Evolutionary conservation across 2,329 filamentous ascomycete species (phyloP), one percentile per base, ranked within the genome.

Genomic region (Dactylonectria estremocensis): DNA sequence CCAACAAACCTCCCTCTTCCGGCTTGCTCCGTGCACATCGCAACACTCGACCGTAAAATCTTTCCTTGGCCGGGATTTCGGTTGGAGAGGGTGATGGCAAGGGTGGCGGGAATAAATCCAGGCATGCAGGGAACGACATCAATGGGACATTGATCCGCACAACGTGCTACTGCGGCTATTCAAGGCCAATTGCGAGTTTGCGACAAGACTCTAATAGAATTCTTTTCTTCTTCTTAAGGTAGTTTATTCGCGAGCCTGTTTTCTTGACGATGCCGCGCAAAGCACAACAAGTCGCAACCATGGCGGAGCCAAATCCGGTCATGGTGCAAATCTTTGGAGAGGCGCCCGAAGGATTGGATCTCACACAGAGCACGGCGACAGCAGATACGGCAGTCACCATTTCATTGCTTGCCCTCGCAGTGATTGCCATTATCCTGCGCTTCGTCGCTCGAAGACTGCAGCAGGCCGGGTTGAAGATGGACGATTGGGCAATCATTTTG

Each of bases 401-500:
- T 24, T 18, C 55, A 1, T 31, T 69, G 5, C 46, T 69, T 9
- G 48, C 56, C 1, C 20, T 69, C 2, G 64, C 67, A 2, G 33
- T 49, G 0, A 2, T 64, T 4, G 52, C 67, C 1, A 55, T 69
- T 5, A 6, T 18, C 8, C 24, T 67, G 6, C 22, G 67, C 33
- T 67, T 69, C n/a, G 3, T 45, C 6, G 64, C 59, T 5, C 56
- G 67, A 24, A 48, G 7, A 1, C 52, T 66, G 7, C 64, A 69
- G 20, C 35, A 28, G 2, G 56, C 22, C 5, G 54, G 35, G 9
- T 6, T 67, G 13, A 35, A 64, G 40, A 46, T 54, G 59, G 67
- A 69, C 54, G 64, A 69, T 20, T 69, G 60, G 64, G 22, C 49
- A 31, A 64, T 69, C 10, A 53, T 69, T 16, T 16, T 67, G 16